phyloP scores from a whole-genome alignment of 139 green algal genomes.

The Closterium sp. region DNA sequence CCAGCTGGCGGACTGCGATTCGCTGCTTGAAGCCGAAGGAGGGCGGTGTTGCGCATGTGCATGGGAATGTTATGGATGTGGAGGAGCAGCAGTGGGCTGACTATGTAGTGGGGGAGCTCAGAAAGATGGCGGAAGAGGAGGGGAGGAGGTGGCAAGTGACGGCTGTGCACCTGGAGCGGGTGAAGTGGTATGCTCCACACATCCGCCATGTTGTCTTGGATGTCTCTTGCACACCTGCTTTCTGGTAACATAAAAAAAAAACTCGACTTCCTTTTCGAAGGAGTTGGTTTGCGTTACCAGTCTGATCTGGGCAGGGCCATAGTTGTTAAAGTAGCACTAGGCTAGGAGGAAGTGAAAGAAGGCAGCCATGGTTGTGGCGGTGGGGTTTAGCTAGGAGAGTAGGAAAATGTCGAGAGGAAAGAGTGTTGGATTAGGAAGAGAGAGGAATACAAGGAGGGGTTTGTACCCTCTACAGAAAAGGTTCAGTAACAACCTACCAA shows the following conservation, averaged over 20 bases:
- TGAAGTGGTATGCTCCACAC: constrained; percentile 80
- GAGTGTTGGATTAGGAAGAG: too few species aligned
- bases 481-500: too few species aligned
- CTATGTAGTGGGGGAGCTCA: constrained; percentile 35
- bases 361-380: too few species aligned
- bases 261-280: too few species aligned
- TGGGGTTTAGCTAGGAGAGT: too few species aligned
- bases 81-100: constrained; percentile 61
- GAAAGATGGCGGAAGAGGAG: constrained; percentile 20
- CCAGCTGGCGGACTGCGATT: constrained; percentile 65
- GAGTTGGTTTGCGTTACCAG: too few species aligned
- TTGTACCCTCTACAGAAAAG: too few species aligned
- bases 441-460: too few species aligned
- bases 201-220: constrained; percentile 66
- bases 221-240: not conserved
- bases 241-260: not conserved
- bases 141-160: constrained; percentile 43
- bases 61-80: constrained; percentile 59
- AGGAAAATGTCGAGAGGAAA: too few species aligned
- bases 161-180: constrained; percentile 62
- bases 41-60: constrained; percentile 70
- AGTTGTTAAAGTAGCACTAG: too few species aligned
- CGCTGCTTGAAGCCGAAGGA: constrained; percentile 60
- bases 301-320: too few species aligned
- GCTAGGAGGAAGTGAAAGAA: too few species aligned